Percentiles rank a stretch among this genome's conserved stretches.
Evolutionary conservation across 257 asterid genomes (phyloP).

Genomic region (Marsdenia floribunda): DNA sequence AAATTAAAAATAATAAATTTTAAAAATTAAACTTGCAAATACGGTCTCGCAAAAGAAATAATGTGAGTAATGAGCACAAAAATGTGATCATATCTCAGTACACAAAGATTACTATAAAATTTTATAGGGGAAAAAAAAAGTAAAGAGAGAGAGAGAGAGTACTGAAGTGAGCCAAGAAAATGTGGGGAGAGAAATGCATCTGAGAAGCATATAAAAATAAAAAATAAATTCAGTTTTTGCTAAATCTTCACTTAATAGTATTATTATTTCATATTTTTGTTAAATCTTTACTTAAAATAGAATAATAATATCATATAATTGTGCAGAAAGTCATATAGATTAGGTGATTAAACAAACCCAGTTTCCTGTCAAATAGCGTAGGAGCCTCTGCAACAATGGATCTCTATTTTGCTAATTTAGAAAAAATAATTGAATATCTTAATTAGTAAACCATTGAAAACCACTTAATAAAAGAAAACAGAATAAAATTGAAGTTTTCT

Average conservation of each 20-base stretch:
- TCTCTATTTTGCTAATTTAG: not conserved
- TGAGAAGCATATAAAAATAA: too few relatives aligned
- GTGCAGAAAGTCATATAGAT: too few relatives aligned
- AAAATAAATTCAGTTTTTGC: too few relatives aligned
- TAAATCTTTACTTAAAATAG: too few relatives aligned
- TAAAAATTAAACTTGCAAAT: too few relatives aligned
- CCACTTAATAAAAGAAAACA: not conserved
- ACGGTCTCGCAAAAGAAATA: too few relatives aligned
- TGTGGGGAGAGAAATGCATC: too few relatives aligned
- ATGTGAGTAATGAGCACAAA: not conserved
- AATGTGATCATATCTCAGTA: not conserved
- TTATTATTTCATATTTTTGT: too few relatives aligned
- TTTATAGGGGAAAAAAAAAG: too few relatives aligned
- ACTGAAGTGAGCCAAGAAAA: not conserved
- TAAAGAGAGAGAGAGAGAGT: not conserved
- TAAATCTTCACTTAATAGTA: too few relatives aligned
- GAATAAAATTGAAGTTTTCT: not conserved
- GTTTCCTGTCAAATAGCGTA: not conserved
- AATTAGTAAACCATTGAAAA: not conserved
- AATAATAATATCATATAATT: too few relatives aligned
- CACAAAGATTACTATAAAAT: not conserved
- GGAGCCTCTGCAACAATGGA: not conserved
- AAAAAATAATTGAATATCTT: not conserved
- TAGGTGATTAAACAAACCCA: slow-evolving; percentile 8
- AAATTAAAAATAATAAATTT: too few relatives aligned